phyloP scores from a whole-genome alignment of 352 stramenopile genomes.

The Globisporangium recalcitrans region DNA sequence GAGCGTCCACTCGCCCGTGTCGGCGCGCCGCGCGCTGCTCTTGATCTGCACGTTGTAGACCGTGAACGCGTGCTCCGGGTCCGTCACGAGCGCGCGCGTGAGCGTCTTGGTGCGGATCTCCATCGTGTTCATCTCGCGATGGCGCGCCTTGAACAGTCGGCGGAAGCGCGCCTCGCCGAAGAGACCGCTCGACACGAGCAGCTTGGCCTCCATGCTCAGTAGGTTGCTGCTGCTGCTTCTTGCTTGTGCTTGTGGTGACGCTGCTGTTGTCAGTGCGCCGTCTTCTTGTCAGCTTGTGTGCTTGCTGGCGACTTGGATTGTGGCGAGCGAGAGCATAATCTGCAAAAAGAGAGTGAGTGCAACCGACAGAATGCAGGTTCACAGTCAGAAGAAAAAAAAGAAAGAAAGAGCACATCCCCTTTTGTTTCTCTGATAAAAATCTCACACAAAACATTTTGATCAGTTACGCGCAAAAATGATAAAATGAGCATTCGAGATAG shows the following conservation, averaged over 20 bases:
- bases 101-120: constrained; percentile 19
- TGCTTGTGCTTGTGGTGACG: background rate
- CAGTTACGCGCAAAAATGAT: too few relatives aligned
- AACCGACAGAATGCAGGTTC: too few relatives aligned
- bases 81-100: background rate
- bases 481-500: too few relatives aligned
- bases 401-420: too few relatives aligned
- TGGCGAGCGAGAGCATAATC: background rate
- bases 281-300: background rate
- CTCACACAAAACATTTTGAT: too few relatives aligned
- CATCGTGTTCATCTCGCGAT: constrained; percentile 23
- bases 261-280: background rate
- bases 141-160: constrained; percentile 29
- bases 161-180: constrained; percentile 20
- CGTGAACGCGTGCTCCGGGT: constrained; percentile 33
- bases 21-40: constrained; percentile 25
- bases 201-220: constrained; percentile 9
- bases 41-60: constrained; percentile 22
- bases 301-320: background rate
- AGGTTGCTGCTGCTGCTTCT: background rate
- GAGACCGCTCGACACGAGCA: constrained; percentile 13
- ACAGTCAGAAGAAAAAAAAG: too few relatives aligned
- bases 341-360: too few relatives aligned
- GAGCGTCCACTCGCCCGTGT: constrained; percentile 41
- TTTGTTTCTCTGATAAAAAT: too few relatives aligned